phyloP scores from a whole-genome alignment of 371 early-diverging fungal species.

The Apophysomyces ossiformis region DNA sequence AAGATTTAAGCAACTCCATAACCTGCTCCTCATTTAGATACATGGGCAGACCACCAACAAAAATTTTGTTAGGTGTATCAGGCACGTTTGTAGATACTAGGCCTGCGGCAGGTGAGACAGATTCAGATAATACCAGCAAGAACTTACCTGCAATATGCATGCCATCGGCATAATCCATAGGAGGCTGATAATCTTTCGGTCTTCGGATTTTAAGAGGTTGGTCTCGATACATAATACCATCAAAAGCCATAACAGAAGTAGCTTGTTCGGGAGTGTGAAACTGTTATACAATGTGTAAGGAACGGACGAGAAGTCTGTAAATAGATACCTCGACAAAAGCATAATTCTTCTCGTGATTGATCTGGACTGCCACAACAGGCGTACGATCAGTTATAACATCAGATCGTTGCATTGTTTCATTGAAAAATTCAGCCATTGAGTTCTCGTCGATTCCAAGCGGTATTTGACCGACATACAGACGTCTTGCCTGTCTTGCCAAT shows the following conservation, averaged over 20 bases:
- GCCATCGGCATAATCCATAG: conserved; percentile 56
- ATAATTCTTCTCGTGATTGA: conserved; percentile 92
- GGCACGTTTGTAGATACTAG: conserved; percentile 83
- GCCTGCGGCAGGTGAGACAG: conserved; percentile 31
- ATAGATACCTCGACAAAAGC: conserved; percentile 85
- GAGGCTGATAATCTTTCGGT: conserved; percentile 93
- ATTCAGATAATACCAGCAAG: neutral
- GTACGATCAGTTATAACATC: conserved; percentile 56
- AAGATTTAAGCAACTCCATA: conserved; percentile 88
- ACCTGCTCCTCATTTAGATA: conserved; percentile 94
- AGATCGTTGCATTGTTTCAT: conserved; percentile 76
- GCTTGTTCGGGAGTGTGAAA: conserved; percentile 91
- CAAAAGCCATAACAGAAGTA: conserved; percentile 89
- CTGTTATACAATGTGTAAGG: conserved; percentile 34
- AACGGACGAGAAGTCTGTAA: neutral
- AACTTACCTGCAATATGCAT: conserved; percentile 13
- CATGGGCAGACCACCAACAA: conserved; percentile 91
- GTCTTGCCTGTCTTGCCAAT: conserved; percentile 68
- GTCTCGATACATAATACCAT: conserved; percentile 87
- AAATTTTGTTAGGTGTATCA: conserved; percentile 93
- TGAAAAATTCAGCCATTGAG: conserved; percentile 82
- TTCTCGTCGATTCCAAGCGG: conserved; percentile 81
- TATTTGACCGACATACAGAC: conserved; percentile 91
- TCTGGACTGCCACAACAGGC: conserved; percentile 78
- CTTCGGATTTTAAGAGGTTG: conserved; percentile 89